These are phyloP conservation scores for Penicillium sp. DNA, from an alignment of 2,329 filamentous ascomycete species.

Conservation along the genomic window DNA sequence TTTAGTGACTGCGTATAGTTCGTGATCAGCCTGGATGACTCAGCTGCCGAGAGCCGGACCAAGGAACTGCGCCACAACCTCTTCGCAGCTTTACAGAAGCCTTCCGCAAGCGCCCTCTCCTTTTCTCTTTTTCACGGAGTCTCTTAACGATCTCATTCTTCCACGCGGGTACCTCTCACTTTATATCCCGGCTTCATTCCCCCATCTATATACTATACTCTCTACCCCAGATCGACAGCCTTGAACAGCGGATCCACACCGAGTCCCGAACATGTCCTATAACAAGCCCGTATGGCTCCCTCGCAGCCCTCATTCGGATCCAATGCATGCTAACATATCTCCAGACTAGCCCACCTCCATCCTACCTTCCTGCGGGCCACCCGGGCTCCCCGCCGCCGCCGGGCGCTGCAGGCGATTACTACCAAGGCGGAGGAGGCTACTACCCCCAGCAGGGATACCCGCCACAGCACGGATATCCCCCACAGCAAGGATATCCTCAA, in stretches of 20 bases:
- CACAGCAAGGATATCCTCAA: slow-evolving; percentile 28
- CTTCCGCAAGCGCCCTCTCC: background rate
- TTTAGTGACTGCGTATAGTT: no score
- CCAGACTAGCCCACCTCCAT: slow-evolving; percentile 36
- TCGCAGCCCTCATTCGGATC: background rate
- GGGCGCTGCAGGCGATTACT: slow-evolving; percentile 33
- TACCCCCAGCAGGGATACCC: slow-evolving; percentile 19
- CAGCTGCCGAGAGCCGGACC: slow-evolving; percentile 5
- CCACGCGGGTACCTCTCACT: background rate
- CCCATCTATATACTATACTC: background rate
- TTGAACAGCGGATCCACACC: slow-evolving; percentile 7
- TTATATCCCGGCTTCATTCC: background rate
- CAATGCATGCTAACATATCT: background rate
- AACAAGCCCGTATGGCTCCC: slow-evolving; percentile 29
- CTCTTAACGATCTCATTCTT: background rate
- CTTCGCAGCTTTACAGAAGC: slow-evolving; percentile 11
- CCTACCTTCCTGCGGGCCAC: slow-evolving; percentile 31
- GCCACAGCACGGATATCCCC: slow-evolving; percentile 9
- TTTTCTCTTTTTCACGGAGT: background rate
- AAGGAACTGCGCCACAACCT: slow-evolving; percentile 15
- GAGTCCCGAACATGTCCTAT: slow-evolving; percentile 26
- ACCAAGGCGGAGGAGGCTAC: slow-evolving; percentile 28
- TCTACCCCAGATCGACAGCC: slow-evolving; percentile 3
- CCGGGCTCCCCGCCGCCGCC: slow-evolving; percentile 25
- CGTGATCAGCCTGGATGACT: no score